Conservation (phyloP, 306 rosid species). For the Rubus parviflorus region DNA sequence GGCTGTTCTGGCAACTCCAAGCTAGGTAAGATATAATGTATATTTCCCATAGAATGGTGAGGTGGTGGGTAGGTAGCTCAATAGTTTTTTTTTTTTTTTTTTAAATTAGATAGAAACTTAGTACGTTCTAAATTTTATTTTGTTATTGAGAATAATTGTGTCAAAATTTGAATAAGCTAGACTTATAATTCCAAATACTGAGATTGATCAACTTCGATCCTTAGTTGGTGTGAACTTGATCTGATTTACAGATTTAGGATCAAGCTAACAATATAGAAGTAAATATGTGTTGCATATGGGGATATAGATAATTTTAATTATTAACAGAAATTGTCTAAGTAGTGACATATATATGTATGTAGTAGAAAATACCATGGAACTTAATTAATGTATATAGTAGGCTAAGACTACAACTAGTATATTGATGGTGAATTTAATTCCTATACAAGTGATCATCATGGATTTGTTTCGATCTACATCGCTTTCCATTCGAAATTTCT, state of each 20-base stretch:
- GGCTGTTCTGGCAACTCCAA: no score
- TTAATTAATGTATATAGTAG: not conserved
- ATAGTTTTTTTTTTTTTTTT: no score
- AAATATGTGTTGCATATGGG: not conserved
- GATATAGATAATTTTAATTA: not conserved
- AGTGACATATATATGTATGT: not conserved
- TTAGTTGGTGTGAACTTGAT: conserved; percentile 2
- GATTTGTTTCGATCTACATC: not conserved
- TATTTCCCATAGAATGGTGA: no score
- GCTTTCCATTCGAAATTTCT: conserved; percentile 10
- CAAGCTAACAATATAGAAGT: not conserved
- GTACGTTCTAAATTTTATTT: no score
- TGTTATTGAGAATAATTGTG: not conserved
- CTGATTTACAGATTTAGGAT: not conserved
- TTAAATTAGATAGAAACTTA: no score
- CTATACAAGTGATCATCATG: not conserved
- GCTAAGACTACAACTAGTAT: conserved; percentile 3
- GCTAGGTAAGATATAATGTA: no score
- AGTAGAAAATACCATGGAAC: not conserved
- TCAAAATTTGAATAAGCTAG: not conserved
- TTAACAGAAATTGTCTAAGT: not conserved
- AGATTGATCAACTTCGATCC: not conserved
- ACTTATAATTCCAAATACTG: not conserved
- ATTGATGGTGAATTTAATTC: not conserved
- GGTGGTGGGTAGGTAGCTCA: no score